These are phyloP conservation scores for Circinella umbellata DNA, from an alignment of 371 early-diverging fungal genomes.

Conservation along the genomic window DNA sequence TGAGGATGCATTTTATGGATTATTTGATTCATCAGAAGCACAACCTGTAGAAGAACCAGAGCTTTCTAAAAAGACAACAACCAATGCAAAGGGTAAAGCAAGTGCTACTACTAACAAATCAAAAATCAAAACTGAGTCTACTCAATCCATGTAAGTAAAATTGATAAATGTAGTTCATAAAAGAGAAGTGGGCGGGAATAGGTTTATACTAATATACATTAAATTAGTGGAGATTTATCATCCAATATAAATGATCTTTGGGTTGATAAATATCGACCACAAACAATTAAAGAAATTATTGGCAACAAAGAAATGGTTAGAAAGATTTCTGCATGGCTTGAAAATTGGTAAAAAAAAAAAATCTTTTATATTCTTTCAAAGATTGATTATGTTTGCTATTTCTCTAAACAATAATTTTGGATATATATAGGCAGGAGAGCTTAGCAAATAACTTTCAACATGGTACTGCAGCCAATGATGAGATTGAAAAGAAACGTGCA, in stretches of 20 bases:
- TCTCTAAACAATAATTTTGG: too few relatives aligned
- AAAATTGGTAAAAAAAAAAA: conserved; percentile 74
- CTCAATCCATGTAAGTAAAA: conserved; percentile 3
- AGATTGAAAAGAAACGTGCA: conserved; percentile 59
- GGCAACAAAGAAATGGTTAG: conserved; percentile 89
- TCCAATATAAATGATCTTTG: conserved; percentile 63
- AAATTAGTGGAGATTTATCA: neutral
- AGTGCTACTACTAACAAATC: neutral
- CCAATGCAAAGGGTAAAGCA: conserved; percentile 21
- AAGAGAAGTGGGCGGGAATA: too few relatives aligned
- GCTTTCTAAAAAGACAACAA: neutral
- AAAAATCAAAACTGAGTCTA: neutral
- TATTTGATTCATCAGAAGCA: conserved; percentile 67
- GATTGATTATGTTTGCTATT: neutral
- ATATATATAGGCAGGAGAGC: conserved; percentile 32
- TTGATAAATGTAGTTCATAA: neutral
- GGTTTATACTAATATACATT: too few relatives aligned
- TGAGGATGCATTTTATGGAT: conserved; percentile 89
- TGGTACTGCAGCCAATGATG: conserved; percentile 18
- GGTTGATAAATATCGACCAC: conserved; percentile 98
- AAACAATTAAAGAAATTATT: conserved; percentile 79
- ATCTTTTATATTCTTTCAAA: neutral
- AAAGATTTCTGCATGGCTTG: conserved; percentile 78
- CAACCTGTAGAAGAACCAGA: conserved; percentile 31
- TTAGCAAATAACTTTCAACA: conserved; percentile 20